These are phyloP conservation scores for Eucalyptus cladocalyx DNA, from an alignment of 345 rosid genomes.

Conservation along the genomic window DNA sequence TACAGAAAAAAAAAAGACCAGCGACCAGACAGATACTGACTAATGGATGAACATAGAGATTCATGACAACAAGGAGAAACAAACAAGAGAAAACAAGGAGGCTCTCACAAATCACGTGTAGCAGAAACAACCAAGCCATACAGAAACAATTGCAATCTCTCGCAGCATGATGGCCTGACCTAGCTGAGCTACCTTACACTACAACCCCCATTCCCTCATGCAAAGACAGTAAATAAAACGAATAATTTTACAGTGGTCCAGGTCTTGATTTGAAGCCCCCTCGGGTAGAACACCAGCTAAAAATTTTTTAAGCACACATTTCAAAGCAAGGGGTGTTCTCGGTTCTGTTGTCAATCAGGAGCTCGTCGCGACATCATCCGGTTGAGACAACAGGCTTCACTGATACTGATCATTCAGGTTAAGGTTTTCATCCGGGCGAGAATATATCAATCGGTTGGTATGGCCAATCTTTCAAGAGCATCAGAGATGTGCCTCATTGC, in stretches of 20 bases:
- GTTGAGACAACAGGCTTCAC: not conserved
- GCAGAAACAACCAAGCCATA: not conserved
- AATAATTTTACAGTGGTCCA: not conserved
- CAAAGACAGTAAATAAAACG: not conserved
- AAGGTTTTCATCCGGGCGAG: not conserved
- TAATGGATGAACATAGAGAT: not conserved
- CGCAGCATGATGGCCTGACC: not conserved
- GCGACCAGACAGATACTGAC: not conserved
- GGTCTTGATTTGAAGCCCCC: not conserved
- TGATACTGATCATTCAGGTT: not conserved
- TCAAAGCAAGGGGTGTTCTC: not conserved
- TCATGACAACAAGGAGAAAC: not conserved
- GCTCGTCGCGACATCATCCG: not conserved
- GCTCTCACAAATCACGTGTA: not conserved
- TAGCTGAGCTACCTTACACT: not conserved
- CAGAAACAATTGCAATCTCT: not conserved
- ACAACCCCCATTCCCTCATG: not conserved
- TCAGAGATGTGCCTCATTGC: conserved; percentile 69
- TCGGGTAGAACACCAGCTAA: not conserved
- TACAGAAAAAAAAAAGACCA: not conserved
- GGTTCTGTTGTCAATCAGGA: not conserved
- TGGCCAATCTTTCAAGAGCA: conserved; percentile 44
- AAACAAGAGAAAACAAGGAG: not conserved
- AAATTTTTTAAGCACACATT: not conserved
- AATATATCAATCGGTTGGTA: conserved; percentile 13